Evolutionary conservation across 495 filamentous ascomycete species (phyloP), one percentile per base, ranked within the genome.

Genomic region (Penicillium cinerascens): DNA sequence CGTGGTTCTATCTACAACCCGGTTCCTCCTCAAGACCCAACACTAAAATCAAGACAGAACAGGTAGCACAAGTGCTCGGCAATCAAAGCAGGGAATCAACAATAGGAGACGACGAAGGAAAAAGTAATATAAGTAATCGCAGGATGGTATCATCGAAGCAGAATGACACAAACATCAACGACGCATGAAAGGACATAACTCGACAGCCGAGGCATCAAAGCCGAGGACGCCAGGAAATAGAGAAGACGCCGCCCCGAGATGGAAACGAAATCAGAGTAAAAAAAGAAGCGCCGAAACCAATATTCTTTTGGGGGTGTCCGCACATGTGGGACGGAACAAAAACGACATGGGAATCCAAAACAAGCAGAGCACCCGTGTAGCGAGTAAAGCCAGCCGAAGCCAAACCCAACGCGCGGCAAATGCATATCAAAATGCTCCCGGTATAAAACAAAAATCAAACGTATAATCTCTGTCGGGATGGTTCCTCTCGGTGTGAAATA

Each of bases 141-240:
- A 61, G 65, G 67, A 74, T 74, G 71, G 71, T 74, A 74, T 74
- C 71, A 73, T 66, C 58, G 56, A 66, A 67, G 56, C 64, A 67
- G 61, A 62, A 59, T 57, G 64, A 69, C 64, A 59, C 58, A 33
- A 61, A 58, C 62, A 57, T 63, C 63, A 55, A 65, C 49, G 49
- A 53, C 51, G 44, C 26, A 16, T 48, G 37, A 41, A 36, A 48
- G 40, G 20, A 33, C 26, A 53, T 27, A 45, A 49, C 39, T 45
- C 40, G 46, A 54, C 33, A 45, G 48, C 55, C 61, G 54, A 23
- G 22, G 25, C 58, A 55, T 23, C 50, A 51, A 51, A 55, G 49
- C 36, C 36, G 49, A 42, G 25, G 53, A 60, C 48, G 53, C 55
- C 51, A 57, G 55, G 48, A 50, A 60, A 54, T 51, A 47, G 38